Conservation (phyloP, 2,329 filamentous ascomycete genomes). For the Metarhizium humberi region DNA sequence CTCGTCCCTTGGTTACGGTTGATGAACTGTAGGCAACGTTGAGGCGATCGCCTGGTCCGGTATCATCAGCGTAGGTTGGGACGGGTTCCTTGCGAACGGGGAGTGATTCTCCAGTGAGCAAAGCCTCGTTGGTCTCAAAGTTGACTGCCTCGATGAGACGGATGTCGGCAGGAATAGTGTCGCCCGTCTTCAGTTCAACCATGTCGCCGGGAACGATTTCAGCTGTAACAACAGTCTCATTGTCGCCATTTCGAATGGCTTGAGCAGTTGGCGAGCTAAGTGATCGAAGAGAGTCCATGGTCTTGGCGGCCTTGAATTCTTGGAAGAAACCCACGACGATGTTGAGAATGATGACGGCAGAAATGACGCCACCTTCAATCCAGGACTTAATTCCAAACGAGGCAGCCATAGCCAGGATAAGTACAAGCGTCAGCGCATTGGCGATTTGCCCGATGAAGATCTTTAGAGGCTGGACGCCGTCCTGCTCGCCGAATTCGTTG, state of each 20-base stretch:
- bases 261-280: constrained; percentile 34
- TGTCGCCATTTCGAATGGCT: constrained; percentile 31
- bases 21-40: constrained; percentile 56
- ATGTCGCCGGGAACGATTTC: constrained; percentile 50
- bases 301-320: constrained; percentile 38
- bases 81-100: constrained; percentile 46
- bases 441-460: constrained; percentile 58
- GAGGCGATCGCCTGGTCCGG: constrained; percentile 45
- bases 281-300: constrained; percentile 36
- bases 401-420: constrained; percentile 48
- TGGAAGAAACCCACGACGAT: constrained; percentile 41
- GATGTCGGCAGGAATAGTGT: constrained; percentile 53
- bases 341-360: constrained; percentile 48
- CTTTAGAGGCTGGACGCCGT: constrained; percentile 50
- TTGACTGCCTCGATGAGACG: constrained; percentile 51
- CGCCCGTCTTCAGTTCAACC: constrained; percentile 43
- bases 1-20: constrained; percentile 52
- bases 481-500: constrained; percentile 54
- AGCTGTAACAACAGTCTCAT: constrained; percentile 26
- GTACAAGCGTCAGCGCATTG: constrained; percentile 59
- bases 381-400: constrained; percentile 49
- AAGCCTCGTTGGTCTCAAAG: constrained; percentile 57
- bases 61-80: constrained; percentile 30
- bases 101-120: constrained; percentile 55
- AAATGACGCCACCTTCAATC: constrained; percentile 51